Evolutionary conservation across 306 rosid genomes (phyloP), one percentile per base, ranked within the genome.

Genomic region (Fragaria ananassa): DNA sequence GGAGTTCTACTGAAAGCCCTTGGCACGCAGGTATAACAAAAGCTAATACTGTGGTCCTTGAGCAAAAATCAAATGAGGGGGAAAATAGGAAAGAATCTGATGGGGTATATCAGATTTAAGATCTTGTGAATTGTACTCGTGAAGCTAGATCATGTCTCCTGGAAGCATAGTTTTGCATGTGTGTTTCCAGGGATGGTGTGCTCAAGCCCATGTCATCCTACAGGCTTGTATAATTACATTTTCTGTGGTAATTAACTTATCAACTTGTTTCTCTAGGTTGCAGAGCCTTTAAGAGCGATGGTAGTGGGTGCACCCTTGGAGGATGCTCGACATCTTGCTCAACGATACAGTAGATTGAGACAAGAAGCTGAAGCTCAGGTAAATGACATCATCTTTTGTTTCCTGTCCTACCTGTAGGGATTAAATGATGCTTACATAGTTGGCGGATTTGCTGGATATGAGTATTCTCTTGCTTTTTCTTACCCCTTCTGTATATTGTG

Each of bases 341-440:
- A 94, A 76, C 91, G 97, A 74, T 94, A 94, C 76, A 97, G 91
- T 73, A 85, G 98, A 90, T 85, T 92, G 95, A 87, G 95, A 46
- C 98, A 94, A 84, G 98, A 94, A 85, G 96, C 93, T 74, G 98
- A 94, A 84, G 98, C 96, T 37, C 98, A 92, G 97, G 97, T 92
- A 86, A 19, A 18, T 63, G 64, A 8, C 76, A 58, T 50, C 50
- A 31, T 35, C 77, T 34, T 60, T 21, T 46, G 39, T 21, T 78
- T 57, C 65, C 23, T 68, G 29, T 56, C 62, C 61, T 56, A 19
- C 68, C 44, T 58, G 8, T 74, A 29, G 18, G 49, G 8, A 60
- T 65, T 17, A 15, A 23, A 45, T 45, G 58, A 8, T 25, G 44
- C 19, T 17, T 57, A 23, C 15, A 21, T 39, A 29, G 51, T 39